A percentile compares a stretch with the other conserved stretches of the same genome.
phyloP scores from a whole-genome alignment of 1,284 basidiomycete genomes.

The Cryptococcus jaspeensis region DNA sequence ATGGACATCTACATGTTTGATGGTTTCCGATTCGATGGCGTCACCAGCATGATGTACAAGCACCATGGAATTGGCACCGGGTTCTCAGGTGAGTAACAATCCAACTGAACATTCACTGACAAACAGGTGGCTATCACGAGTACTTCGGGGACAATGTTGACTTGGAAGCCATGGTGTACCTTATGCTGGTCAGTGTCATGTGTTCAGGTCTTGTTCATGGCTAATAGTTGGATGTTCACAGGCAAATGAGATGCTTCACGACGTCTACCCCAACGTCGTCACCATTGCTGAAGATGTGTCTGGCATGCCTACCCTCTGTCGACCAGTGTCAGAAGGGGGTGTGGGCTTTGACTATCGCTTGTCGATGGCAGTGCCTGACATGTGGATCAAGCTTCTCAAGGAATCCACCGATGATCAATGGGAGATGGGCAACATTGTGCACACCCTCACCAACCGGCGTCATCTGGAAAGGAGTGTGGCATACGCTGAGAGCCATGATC shows the following conservation, averaged over 20 bases:
- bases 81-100: slow-evolving; percentile 66
- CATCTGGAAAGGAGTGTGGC: slow-evolving; percentile 88
- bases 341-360: slow-evolving; percentile 97
- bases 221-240: slow-evolving; percentile 40
- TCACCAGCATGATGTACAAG: slow-evolving; percentile 97
- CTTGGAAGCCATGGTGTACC: slow-evolving; percentile 84
- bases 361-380: slow-evolving; percentile 97
- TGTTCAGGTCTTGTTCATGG: neutral
- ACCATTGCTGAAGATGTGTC: slow-evolving; percentile 97
- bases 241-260: slow-evolving; percentile 90
- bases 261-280: slow-evolving; percentile 72
- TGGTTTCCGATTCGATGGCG: slow-evolving; percentile 97
- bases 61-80: slow-evolving; percentile 98
- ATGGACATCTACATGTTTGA: slow-evolving; percentile 95
- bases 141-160: slow-evolving; percentile 89
- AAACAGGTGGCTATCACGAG: slow-evolving; percentile 81
- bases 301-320: slow-evolving; percentile 93
- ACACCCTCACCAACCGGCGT: slow-evolving; percentile 86
- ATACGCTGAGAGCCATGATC: slow-evolving; percentile 96
- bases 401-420: slow-evolving; percentile 85
- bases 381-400: slow-evolving; percentile 99
- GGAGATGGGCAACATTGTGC: slow-evolving; percentile 83
- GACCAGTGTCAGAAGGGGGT: slow-evolving; percentile 76
- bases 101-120: neutral
- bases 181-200: slow-evolving; percentile 80